These are phyloP conservation scores for Adansonia rubrostipa DNA, from an alignment of 441 rosid species.

Conservation along the genomic window DNA sequence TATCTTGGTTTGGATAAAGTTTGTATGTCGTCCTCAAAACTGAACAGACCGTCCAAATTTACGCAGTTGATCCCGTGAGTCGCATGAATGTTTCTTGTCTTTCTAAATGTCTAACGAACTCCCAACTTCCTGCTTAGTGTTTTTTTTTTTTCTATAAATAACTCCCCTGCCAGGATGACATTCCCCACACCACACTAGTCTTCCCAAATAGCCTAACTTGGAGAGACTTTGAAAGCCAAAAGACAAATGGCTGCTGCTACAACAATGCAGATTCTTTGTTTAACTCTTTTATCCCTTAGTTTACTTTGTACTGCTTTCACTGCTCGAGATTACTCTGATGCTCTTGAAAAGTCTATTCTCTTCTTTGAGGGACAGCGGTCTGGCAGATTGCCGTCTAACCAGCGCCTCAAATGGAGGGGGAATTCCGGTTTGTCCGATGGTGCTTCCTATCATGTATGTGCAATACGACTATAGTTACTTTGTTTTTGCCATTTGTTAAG, in stretches of 20 bases:
- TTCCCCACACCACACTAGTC: constrained; percentile 19
- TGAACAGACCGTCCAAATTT: constrained; percentile 36
- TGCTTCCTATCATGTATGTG: constrained; percentile 48
- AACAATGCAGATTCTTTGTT: constrained; percentile 23
- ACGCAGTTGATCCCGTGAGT: constrained; percentile 64
- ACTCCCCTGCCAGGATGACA: constrained; percentile 11
- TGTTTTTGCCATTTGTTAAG: background rate
- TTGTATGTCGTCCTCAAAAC: constrained; percentile 33
- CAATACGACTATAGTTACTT: background rate
- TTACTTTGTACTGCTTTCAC: constrained; percentile 50
- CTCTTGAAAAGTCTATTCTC: constrained; percentile 50
- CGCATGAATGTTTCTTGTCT: constrained; percentile 22
- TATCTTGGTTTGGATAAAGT: constrained; percentile 26
- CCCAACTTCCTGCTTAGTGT: constrained; percentile 25
- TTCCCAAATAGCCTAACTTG: background rate
- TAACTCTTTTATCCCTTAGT: constrained; percentile 34
- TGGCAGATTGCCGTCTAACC: constrained; percentile 46
- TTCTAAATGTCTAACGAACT: constrained; percentile 46
- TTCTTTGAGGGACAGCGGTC: constrained; percentile 58
- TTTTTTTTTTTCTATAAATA: constrained; percentile 39
- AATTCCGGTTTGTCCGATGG: constrained; percentile 50
- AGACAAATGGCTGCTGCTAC: constrained; percentile 36
- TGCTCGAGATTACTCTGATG: constrained; percentile 47
- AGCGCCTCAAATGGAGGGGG: constrained; percentile 45
- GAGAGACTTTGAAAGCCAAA: background rate